Percentiles rank a stretch among this genome's conserved stretches.
These are phyloP conservation scores for Colletotrichum siamense DNA, from an alignment of 2,329 filamentous ascomycete genomes.

Conservation along the genomic window DNA sequence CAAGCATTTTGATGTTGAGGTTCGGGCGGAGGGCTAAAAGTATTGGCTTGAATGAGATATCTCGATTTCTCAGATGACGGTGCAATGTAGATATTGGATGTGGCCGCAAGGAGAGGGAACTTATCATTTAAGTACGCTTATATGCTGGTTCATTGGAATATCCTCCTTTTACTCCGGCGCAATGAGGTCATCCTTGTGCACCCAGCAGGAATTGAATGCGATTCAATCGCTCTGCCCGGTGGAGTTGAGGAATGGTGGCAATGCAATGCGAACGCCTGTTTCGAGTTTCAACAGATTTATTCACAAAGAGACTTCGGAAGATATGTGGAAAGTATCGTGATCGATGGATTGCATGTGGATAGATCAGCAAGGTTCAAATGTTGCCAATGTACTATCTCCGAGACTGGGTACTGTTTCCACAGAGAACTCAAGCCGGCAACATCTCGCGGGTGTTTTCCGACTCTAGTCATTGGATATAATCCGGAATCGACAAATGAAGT, in stretches of 20 bases:
- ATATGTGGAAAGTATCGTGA: background rate
- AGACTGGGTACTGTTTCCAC: background rate
- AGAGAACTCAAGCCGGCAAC: background rate
- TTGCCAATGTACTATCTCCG: background rate
- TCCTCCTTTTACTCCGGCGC: rapidly evolving
- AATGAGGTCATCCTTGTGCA: background rate
- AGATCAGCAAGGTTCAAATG: background rate
- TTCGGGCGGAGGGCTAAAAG: background rate
- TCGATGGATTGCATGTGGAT: background rate
- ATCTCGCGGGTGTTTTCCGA: background rate
- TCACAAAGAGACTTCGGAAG: background rate
- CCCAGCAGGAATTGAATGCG: background rate
- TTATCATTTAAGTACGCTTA: background rate
- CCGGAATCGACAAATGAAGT: background rate
- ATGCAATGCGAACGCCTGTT: background rate
- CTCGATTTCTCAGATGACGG: background rate
- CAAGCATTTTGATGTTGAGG: background rate
- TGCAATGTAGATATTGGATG: background rate
- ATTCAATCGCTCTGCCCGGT: background rate
- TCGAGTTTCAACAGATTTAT: background rate
- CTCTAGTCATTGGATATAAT: background rate
- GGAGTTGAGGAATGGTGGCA: background rate
- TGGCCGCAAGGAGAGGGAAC: background rate
- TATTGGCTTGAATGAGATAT: background rate
- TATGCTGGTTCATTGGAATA: background rate